A percentile compares a stretch with the other conserved stretches of the same genome.
phyloP scores from a whole-genome alignment of 2,329 filamentous ascomycete genomes.

The Exophiala bonariae region DNA sequence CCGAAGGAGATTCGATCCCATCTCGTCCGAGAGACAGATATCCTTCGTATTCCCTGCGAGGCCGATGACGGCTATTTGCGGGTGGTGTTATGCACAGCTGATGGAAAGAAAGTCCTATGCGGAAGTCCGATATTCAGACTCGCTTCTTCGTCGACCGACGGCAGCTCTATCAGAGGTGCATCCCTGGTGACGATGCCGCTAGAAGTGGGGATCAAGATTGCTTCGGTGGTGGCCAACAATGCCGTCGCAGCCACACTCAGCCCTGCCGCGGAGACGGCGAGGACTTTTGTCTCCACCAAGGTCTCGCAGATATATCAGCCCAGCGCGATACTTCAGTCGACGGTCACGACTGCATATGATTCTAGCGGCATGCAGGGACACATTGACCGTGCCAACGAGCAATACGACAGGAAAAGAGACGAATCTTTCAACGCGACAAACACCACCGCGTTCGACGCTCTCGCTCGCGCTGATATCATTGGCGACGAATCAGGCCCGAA shows the following conservation, averaged over 20 bases:
- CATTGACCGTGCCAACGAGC: slow-evolving; percentile 37
- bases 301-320: slow-evolving; percentile 31
- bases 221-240: slow-evolving; percentile 37
- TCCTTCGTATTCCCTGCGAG: slow-evolving; percentile 64
- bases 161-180: slow-evolving; percentile 63
- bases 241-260: slow-evolving; percentile 49
- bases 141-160: slow-evolving; percentile 64
- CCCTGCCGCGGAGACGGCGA: slow-evolving; percentile 39
- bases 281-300: slow-evolving; percentile 12
- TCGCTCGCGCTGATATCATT: slow-evolving; percentile 38
- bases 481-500: slow-evolving; percentile 54
- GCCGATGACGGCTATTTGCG: slow-evolving; percentile 69
- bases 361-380: slow-evolving; percentile 33
- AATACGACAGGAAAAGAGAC: slow-evolving; percentile 36
- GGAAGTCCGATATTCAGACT: slow-evolving; percentile 68
- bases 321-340: slow-evolving; percentile 32
- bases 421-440: slow-evolving; percentile 21
- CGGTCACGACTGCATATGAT: slow-evolving; percentile 35
- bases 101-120: slow-evolving; percentile 58
- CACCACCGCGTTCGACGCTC: slow-evolving; percentile 27
- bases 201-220: slow-evolving; percentile 63
- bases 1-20: slow-evolving; percentile 50
- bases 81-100: slow-evolving; percentile 60
- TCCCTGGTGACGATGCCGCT: slow-evolving; percentile 65
- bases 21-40: slow-evolving; percentile 60